Percentiles rank a stretch among this genome's conserved stretches.
Evolutionary conservation across 2,329 filamentous ascomycete species (phyloP).

Genomic region (Trichophyton simii): DNA sequence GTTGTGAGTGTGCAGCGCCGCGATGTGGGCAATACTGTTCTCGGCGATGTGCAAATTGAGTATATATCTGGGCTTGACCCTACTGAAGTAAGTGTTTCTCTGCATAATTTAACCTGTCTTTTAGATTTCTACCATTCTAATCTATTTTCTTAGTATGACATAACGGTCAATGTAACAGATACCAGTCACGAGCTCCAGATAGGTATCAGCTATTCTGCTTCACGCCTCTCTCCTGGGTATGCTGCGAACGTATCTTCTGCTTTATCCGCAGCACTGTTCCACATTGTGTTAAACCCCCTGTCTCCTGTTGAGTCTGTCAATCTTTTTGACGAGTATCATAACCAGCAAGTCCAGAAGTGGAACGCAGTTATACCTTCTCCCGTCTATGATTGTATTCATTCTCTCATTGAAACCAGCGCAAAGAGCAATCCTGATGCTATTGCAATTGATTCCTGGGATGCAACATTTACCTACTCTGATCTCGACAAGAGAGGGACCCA

Average conservation of each 20-base stretch:
- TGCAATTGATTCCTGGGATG: slow-evolving; percentile 16
- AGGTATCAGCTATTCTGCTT: neutral
- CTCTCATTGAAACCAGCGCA: neutral
- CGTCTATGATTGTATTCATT: neutral
- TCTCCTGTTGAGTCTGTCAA: neutral
- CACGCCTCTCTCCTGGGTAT: neutral
- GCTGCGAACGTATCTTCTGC: neutral
- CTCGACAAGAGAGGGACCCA: slow-evolving; percentile 13
- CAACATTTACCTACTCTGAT: slow-evolving; percentile 10
- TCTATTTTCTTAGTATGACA: neutral
- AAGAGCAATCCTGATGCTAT: slow-evolving; percentile 6
- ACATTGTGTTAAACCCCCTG: neutral
- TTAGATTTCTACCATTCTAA: neutral
- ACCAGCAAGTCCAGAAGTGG: slow-evolving; percentile 15
- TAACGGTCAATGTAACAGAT: neutral
- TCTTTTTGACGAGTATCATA: neutral
- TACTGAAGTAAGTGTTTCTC: neutral
- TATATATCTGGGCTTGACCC: neutral
- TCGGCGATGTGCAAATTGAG: neutral
- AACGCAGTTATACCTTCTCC: slow-evolving; percentile 14
- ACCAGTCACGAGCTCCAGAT: neutral
- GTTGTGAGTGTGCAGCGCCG: neutral
- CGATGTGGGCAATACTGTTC: neutral
- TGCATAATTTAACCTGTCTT: neutral
- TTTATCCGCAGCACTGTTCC: neutral